These are phyloP conservation scores for Scenedesmus sp. DNA, from an alignment of 163 green algal genomes.

Conservation along the genomic window DNA sequence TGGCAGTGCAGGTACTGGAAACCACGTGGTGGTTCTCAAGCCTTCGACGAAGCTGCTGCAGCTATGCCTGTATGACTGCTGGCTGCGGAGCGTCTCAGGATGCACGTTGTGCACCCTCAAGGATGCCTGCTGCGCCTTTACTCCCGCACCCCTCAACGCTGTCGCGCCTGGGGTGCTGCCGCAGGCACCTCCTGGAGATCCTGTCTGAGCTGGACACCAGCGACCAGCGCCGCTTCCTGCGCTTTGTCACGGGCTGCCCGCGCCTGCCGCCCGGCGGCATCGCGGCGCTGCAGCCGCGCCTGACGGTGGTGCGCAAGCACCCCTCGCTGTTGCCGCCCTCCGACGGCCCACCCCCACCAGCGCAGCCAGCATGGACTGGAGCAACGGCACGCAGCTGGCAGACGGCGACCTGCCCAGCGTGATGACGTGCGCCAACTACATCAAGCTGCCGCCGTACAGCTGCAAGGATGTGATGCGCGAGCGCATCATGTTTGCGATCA, in stretches of 20 bases:
- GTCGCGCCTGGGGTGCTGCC: no score
- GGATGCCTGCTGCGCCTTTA: no score
- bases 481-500: slow-evolving; percentile 92
- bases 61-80: no score
- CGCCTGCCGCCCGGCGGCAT: slow-evolving; percentile 95
- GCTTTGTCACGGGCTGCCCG: slow-evolving; percentile 97
- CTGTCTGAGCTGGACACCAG: slow-evolving; percentile 85
- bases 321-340: slow-evolving; percentile 50
- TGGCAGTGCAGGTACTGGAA: no score
- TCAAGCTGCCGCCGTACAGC: slow-evolving; percentile 98
- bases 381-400: slow-evolving; percentile 58
- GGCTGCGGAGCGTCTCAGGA: no score
- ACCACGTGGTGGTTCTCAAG: no score
- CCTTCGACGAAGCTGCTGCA: no score
- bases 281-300: slow-evolving; percentile 84
- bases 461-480: slow-evolving; percentile 89
- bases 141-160: no score
- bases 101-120: no score
- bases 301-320: slow-evolving; percentile 98
- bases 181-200: slow-evolving; percentile 84
- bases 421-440: slow-evolving; percentile 99
- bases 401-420: slow-evolving; percentile 94
- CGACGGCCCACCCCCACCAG: slow-evolving; percentile 32
- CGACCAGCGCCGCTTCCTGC: slow-evolving; percentile 93
- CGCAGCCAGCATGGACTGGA: slow-evolving; percentile 11